Base-by-base conservation (phyloP, 257 asterid species). In the Coffea eugenioides region DNA sequence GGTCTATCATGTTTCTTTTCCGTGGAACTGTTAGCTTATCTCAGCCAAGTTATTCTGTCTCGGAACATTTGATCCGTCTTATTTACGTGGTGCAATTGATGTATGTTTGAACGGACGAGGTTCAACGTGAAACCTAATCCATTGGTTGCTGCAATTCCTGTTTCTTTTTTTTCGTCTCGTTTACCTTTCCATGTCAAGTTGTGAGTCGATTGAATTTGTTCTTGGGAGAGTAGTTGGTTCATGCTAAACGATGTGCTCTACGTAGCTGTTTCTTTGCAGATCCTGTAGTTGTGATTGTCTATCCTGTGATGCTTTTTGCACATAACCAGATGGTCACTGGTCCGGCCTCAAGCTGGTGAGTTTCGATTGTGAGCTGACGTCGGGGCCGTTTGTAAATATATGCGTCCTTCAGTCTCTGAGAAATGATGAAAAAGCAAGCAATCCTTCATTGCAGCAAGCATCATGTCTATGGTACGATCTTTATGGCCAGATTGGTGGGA, bases 1-100 rank as follows among this genome's bases (percentile, higher is more conserved):
- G 71, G 83, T 76, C 73, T 78, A 57, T 13, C 68, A 21, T 23
- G 48, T 61, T n/a, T 43, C 21, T 43, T 71, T 41, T 16, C 15
- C 18, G 23, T n/a, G 43, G 46, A 70, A 20, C 15, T 49, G 45
- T 25, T 39, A 56, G 74, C 68, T 69, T 69, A 46, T 62, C n/a
- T 8, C 31, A 18, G 70, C 10, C 25, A 48, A 34, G 14, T 45
- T 62, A 65, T 48, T 9, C 48, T 66, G 10, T 62, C 27, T 62
- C 34, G 71, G 13, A 46, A 25, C 20, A 46, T 62, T 39, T 15
- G 34, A 39, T 61, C 59, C 71, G 72, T 18, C 49, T 16, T 49
- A 1, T 7, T 3, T 67, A 46, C 14, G 2, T 31, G 51, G n/a
- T 27, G 11, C 54, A 48, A 48, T 10, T 25, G 36, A 48, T 65